Evolutionary conservation across 1,284 basidiomycete species (phyloP), one percentile per base, ranked within the genome.

Genomic region (Hemileia vastatrix): DNA sequence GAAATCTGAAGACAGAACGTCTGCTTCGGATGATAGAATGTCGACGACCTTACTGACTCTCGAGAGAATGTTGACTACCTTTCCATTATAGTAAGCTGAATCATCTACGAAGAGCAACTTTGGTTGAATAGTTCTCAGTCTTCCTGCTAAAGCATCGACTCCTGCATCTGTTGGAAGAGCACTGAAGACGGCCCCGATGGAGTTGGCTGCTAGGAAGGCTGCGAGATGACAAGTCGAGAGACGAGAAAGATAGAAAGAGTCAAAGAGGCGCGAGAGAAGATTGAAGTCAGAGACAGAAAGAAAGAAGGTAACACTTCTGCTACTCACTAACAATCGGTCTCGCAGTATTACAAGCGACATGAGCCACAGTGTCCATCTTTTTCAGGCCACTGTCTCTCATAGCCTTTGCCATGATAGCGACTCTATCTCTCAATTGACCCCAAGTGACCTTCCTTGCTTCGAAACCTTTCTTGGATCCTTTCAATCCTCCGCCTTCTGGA

Each of bases 21-120:
- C 36, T 40, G 36, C 64, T 44, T 70, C 66, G 6, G n/a, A 52
- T 31, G 44, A 49, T 2, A 66, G 52, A 1, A 51, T 52, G 21
- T 66, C 61, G 1, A 68, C 64, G 1, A 67, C 67, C 1, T 24
- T 23, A 9, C 64, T 65, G 15, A 67, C 66, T 11, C 62, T 61
- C 19, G 65, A 55, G 53, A 67, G 50, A 33, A 69, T 60, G 51
- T 66, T 57, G 43, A 66, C 64, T 48, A 63, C 62, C 36, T 67
- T 69, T 4, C 67, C 68, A 32, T 69, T 67, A 54, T 67, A 69
- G 18, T 66, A 44, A 27, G 65, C 68, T 2, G 61, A 64, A 33
- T 69, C 68, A 53, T 69, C 67, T 15, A 67, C 66, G 54, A 69
- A 67, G 13, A 69, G 57, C 23, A 69, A 51, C 47, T 67, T 67